Evolutionary conservation across 2,329 filamentous ascomycete genomes (phyloP).

Genomic region (Trichothecium sympodiale): DNA sequence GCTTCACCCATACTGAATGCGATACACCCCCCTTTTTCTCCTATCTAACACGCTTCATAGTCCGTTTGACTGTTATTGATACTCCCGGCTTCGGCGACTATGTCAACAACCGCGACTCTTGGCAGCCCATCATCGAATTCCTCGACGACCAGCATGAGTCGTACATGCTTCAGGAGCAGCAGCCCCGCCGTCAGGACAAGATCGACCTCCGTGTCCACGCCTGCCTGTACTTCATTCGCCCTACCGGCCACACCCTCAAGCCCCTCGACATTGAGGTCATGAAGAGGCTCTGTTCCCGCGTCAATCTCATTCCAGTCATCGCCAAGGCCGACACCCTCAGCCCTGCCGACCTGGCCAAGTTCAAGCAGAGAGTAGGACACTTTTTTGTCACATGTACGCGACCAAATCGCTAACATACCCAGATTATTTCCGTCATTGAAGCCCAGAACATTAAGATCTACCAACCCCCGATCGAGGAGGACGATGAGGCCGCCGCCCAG

Average conservation of each 20-base stretch:
- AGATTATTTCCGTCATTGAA: constrained; percentile 93
- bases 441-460: constrained; percentile 99
- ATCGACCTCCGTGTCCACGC: constrained; percentile 98
- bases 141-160: constrained; percentile 99
- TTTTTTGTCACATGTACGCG: too few relatives aligned
- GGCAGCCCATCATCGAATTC: constrained; percentile 99
- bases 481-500: constrained; percentile 90
- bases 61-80: constrained; percentile 96
- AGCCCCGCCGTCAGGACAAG: constrained; percentile 95
- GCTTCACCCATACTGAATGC: constrained; percentile 4
- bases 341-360: constrained; percentile 79
- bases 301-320: constrained; percentile 96
- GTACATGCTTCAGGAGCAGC: constrained; percentile 99
- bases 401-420: constrained; percentile 20
- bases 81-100: constrained; percentile 99
- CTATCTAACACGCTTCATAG: constrained; percentile 33
- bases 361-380: constrained; percentile 78
- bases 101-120: constrained; percentile 99
- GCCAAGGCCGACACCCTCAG: constrained; percentile 98
- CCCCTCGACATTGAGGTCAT: constrained; percentile 99
- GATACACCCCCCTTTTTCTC: not conserved
- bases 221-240: constrained; percentile 98
- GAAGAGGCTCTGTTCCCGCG: constrained; percentile 96
- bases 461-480: constrained; percentile 93
- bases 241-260: constrained; percentile 96